Evolutionary conservation across 106 monocot genomes (phyloP), one percentile per base, ranked within the genome.

Genomic region (Dioscorea zingiberensis): DNA sequence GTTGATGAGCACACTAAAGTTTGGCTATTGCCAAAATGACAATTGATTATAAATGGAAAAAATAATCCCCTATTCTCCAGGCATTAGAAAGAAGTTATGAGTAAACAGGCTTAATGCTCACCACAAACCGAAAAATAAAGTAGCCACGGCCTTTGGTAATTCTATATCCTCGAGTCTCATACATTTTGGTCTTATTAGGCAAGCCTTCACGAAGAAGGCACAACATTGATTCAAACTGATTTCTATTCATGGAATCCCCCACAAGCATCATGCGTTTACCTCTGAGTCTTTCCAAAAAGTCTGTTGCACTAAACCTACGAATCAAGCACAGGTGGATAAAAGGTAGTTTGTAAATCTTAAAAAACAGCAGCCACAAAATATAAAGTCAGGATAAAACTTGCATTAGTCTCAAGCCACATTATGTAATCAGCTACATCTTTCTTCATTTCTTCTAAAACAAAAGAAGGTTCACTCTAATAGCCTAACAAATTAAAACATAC

Each of bases 211-310:
- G 83, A 18, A 97, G 73, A 69, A 92, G 66, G 60, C 98, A 98
- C 29, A 98, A 54, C 69, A 98, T 55, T 18, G 98, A 98, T 70
- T 98, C 98, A 67, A 81, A 98, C 73, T 98, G 98, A 62, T 98
- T 98, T 22, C 93, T 76, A 65, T 90, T 93, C 81, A 98, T 80
- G 3, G 98, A 93, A 51, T 98, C 98, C 57, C 98, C 98, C 16
- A 98, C 80, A 53, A 98, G 71, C 88, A 98, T 80, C 59, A 98
- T 60, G 26, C 76, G 74, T 71, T 80, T 92, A 55, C 92, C 93
- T 58, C 89, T 86, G 21, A 98, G 38, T 60, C 86, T 85, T 77
- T 80, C 86, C 81, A 98, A 72, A 74, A 98, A 86, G 68, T 86
- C 78, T 21, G 73, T 79, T 54, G 79, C 86, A 80, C 93, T 93